A percentile compares a stretch with the other conserved stretches of the same genome.
Evolutionary conservation across 495 filamentous ascomycete genomes (phyloP).

Genomic region (Thermochaetoides thermophila): DNA sequence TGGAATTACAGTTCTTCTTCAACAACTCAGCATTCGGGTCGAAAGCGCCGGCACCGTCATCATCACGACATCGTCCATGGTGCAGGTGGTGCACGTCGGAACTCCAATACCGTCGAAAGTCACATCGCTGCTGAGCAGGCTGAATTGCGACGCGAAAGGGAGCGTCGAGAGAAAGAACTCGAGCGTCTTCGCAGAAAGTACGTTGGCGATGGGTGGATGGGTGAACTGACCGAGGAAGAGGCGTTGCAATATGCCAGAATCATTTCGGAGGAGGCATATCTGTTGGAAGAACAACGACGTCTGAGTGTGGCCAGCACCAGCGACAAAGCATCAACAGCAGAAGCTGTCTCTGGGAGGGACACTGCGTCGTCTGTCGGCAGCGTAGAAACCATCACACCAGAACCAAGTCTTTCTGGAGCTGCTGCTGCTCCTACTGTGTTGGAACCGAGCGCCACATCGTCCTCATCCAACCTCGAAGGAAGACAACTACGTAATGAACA

Average conservation of each 20-base stretch:
- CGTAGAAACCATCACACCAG: slow-evolving; percentile 32
- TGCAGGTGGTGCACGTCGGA: slow-evolving; percentile 22
- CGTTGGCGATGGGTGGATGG: slow-evolving; percentile 68
- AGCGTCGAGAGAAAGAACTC: slow-evolving; percentile 35
- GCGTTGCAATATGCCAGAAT: slow-evolving; percentile 77
- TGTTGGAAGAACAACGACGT: slow-evolving; percentile 44
- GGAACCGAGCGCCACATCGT: not conserved
- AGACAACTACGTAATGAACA: slow-evolving; percentile 20
- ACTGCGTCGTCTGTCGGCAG: slow-evolving; percentile 31
- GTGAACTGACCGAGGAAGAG: slow-evolving; percentile 75
- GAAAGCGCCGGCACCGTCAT: slow-evolving; percentile 29
- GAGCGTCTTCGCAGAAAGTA: slow-evolving; percentile 59
- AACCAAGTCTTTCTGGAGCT: slow-evolving; percentile 31
- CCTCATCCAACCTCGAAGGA: not conserved
- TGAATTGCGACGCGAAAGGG: slow-evolving; percentile 64
- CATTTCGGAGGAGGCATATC: slow-evolving; percentile 66
- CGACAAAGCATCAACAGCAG: slow-evolving; percentile 34
- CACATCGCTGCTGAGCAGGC: slow-evolving; percentile 71
- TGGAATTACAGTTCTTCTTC: slow-evolving; percentile 93
- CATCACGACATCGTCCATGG: slow-evolving; percentile 31
- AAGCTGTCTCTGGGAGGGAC: slow-evolving; percentile 34
- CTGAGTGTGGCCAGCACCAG: slow-evolving; percentile 32
- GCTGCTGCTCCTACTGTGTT: slow-evolving; percentile 12
- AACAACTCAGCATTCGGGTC: slow-evolving; percentile 25
- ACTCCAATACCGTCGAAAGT: slow-evolving; percentile 35